Evolutionary conservation across 1,284 basidiomycete species (phyloP).

Genomic region (Irpex rosettiformis): DNA sequence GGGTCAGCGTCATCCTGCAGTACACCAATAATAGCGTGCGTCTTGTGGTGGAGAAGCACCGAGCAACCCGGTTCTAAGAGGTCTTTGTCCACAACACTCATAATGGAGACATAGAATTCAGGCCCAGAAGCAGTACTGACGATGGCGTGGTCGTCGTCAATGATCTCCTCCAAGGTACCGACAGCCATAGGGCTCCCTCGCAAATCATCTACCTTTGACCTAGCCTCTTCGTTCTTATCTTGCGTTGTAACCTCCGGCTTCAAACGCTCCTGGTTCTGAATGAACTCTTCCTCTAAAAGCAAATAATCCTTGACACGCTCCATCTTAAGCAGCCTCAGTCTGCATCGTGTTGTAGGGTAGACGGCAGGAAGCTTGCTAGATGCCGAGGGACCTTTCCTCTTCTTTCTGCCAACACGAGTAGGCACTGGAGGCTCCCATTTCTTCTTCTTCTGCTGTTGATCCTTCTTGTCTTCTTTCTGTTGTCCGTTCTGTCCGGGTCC

Average conservation of each 20-base stretch:
- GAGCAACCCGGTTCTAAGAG: slow-evolving; percentile 95
- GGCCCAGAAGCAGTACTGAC: slow-evolving; percentile 94
- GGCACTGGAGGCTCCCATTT: slow-evolving; percentile 99
- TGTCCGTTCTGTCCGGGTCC: slow-evolving; percentile 31
- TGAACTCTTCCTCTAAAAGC: slow-evolving; percentile 96
- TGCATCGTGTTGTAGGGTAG: slow-evolving; percentile 93
- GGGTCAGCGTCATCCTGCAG: slow-evolving; percentile 97
- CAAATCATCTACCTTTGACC: slow-evolving; percentile 92
- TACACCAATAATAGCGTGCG: slow-evolving; percentile 93
- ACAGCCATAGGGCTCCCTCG: slow-evolving; percentile 97
- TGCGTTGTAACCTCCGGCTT: slow-evolving; percentile 82
- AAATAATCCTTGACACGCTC: slow-evolving; percentile 99
- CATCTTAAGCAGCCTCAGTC: slow-evolving; percentile 93
- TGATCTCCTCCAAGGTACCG: slow-evolving; percentile 97
- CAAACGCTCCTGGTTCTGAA: slow-evolving; percentile 91
- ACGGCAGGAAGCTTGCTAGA: slow-evolving; percentile 93
- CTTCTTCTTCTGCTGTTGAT: slow-evolving; percentile 70
- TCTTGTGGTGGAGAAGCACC: slow-evolving; percentile 96
- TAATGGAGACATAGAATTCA: slow-evolving; percentile 97
- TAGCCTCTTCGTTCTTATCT: slow-evolving; percentile 95
- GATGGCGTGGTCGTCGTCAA: slow-evolving; percentile 99
- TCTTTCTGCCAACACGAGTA: slow-evolving; percentile 95
- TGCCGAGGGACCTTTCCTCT: slow-evolving; percentile 89
- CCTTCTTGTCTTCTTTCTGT: slow-evolving; percentile 60
- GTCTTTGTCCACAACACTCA: slow-evolving; percentile 99